These are phyloP conservation scores for Camillea tinctor DNA, from an alignment of 2,329 filamentous ascomycete genomes.

Conservation along the genomic window DNA sequence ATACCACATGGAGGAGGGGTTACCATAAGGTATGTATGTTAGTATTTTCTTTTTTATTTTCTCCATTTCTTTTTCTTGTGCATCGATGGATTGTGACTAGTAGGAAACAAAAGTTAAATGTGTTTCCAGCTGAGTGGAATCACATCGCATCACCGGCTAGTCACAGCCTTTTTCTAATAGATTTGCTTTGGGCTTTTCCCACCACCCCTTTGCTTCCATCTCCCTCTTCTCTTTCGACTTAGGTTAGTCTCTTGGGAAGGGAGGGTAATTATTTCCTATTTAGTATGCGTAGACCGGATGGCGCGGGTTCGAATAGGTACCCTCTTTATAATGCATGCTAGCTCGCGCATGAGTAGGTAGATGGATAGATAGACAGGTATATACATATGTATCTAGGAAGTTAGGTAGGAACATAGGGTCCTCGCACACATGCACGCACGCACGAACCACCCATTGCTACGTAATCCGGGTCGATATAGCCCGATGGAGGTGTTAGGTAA, in stretches of 20 bases:
- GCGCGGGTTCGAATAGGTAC: not conserved
- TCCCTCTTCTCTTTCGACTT: not conserved
- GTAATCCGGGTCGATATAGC: not conserved
- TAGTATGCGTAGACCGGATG: not conserved
- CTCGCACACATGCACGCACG: not conserved
- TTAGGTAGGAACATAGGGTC: not conserved
- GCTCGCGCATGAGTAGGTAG: too few relatives aligned
- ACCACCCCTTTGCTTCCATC: not conserved
- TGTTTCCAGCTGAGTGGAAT: not conserved
- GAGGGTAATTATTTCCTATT: not conserved
- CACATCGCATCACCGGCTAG: not conserved
- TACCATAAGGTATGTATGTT: not conserved
- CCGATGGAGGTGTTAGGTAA: not conserved
- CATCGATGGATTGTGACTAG: not conserved
- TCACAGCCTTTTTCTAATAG: not conserved
- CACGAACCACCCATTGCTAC: not conserved
- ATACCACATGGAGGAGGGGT: not conserved
- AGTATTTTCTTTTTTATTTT: not conserved
- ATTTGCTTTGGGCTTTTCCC: not conserved
- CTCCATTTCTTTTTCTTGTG: not conserved
- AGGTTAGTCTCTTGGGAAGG: not conserved
- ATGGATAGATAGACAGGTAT: too few relatives aligned
- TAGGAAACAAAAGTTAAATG: not conserved
- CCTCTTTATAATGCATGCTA: too few relatives aligned
- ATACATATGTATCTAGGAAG: too few relatives aligned